Percentiles rank a stretch among this genome's conserved stretches.
Conservation (phyloP, 495 filamentous ascomycete genomes). For the Penicillium pulvis region DNA sequence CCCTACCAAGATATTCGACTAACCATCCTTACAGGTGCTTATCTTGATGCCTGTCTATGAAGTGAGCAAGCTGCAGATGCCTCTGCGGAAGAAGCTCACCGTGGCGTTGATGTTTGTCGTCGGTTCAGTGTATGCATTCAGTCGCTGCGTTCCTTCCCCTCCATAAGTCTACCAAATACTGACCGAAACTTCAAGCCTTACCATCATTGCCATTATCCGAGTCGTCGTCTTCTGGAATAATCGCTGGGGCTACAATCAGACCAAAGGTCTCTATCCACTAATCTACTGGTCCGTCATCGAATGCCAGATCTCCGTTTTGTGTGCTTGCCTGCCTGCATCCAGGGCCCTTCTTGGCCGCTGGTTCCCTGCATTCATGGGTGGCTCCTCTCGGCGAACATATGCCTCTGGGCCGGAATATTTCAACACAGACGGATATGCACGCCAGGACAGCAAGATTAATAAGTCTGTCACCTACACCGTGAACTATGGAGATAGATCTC, state of each 20-base stretch:
- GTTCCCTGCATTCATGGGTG: neutral
- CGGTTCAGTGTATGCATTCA: constrained; percentile 30
- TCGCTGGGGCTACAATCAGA: constrained; percentile 28
- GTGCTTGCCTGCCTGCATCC: constrained; percentile 33
- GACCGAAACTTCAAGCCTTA: constrained; percentile 18
- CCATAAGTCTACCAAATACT: neutral
- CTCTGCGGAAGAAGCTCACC: constrained; percentile 31
- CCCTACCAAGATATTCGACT: neutral
- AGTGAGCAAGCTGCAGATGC: constrained; percentile 33
- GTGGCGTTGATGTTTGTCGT: constrained; percentile 37
- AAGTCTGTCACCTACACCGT: constrained; percentile 26
- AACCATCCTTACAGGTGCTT: constrained; percentile 36
- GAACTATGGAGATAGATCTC: constrained; percentile 12
- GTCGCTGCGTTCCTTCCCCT: neutral
- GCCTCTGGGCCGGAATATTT: constrained; percentile 1
- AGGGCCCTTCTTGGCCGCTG: constrained; percentile 16
- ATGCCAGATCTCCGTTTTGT: constrained; percentile 32
- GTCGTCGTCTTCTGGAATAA: constrained; percentile 34
- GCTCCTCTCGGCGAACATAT: constrained; percentile 8
- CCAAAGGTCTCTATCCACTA: constrained; percentile 29
- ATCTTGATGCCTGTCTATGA: constrained; percentile 35
- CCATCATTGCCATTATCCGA: constrained; percentile 32
- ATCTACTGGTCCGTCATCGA: constrained; percentile 39
- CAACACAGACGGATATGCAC: neutral
- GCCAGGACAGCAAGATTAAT: constrained; percentile 16